Conservation (phyloP, 2,329 filamentous ascomycete genomes). For the Neonectria punicea region DNA sequence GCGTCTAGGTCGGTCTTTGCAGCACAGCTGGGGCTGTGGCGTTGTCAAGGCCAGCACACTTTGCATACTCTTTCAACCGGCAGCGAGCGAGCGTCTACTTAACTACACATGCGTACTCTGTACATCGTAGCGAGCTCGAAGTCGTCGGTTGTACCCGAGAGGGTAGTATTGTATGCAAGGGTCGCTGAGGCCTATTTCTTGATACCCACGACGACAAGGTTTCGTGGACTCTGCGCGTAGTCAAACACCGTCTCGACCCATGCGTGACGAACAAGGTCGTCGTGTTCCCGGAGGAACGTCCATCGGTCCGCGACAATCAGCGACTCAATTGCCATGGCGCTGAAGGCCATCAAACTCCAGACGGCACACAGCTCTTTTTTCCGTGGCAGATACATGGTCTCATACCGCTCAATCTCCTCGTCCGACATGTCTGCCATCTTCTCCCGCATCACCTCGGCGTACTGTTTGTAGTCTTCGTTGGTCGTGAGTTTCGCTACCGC, state of each 20-base stretch:
- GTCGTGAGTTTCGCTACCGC: constrained; percentile 79
- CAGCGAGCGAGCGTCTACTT: neutral
- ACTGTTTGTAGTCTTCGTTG: constrained; percentile 65
- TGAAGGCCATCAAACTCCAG: constrained; percentile 97
- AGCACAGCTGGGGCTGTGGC: constrained; percentile 18
- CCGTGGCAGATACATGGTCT: constrained; percentile 68
- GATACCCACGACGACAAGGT: constrained; percentile 91
- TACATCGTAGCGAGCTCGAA: neutral
- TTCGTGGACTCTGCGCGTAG: constrained; percentile 85
- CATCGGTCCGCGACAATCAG: constrained; percentile 91
- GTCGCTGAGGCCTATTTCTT: constrained; percentile 65
- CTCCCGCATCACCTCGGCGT: constrained; percentile 69
- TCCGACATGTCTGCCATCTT: constrained; percentile 78
- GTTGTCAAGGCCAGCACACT: constrained; percentile 18
- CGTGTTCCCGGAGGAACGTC: constrained; percentile 84
- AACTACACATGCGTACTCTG: neutral
- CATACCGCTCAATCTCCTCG: constrained; percentile 79
- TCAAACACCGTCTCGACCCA: constrained; percentile 98
- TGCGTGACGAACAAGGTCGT: constrained; percentile 73
- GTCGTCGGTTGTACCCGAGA: neutral
- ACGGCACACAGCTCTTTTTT: constrained; percentile 87
- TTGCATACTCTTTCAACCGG: constrained; percentile 20
- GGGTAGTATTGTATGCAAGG: constrained; percentile 7
- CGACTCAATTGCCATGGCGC: constrained; percentile 87
- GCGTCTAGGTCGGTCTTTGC: constrained; percentile 15